These are phyloP conservation scores for Colletotrichum sp. DNA, from an alignment of 2,329 filamentous ascomycete genomes.

Conservation along the genomic window DNA sequence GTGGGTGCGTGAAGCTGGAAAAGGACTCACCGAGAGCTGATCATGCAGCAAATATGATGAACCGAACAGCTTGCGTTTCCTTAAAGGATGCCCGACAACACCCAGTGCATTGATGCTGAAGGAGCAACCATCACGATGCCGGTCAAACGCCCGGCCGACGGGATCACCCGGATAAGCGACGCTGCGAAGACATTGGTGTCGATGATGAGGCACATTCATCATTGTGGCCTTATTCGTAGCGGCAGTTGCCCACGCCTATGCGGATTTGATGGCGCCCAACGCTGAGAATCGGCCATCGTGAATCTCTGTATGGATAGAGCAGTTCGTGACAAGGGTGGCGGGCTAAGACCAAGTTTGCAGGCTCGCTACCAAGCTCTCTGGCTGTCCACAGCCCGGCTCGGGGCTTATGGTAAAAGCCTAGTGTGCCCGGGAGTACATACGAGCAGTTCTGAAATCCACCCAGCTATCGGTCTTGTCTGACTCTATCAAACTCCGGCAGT, in stretches of 20 bases:
- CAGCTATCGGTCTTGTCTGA: neutral
- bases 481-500: neutral
- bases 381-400: neutral
- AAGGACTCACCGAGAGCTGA: neutral
- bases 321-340: neutral
- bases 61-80: neutral
- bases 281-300: neutral
- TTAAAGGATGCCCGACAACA: neutral
- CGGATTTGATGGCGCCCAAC: neutral
- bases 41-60: neutral
- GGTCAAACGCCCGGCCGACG: neutral
- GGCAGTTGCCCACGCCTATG: neutral
- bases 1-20: neutral
- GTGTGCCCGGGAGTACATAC: neutral
- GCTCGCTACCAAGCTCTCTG: slow-evolving; percentile 4
- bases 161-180: neutral
- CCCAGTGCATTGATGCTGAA: neutral
- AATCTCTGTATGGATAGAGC: neutral
- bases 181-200: neutral
- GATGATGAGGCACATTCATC: neutral
- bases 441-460: neutral
- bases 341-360: slow-evolving; percentile 2
- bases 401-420: neutral
- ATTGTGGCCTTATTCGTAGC: neutral
- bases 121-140: neutral